Evolutionary conservation across 192 early-diverging fungal species (phyloP).

Genomic region (Dimargaris xerosporica): DNA sequence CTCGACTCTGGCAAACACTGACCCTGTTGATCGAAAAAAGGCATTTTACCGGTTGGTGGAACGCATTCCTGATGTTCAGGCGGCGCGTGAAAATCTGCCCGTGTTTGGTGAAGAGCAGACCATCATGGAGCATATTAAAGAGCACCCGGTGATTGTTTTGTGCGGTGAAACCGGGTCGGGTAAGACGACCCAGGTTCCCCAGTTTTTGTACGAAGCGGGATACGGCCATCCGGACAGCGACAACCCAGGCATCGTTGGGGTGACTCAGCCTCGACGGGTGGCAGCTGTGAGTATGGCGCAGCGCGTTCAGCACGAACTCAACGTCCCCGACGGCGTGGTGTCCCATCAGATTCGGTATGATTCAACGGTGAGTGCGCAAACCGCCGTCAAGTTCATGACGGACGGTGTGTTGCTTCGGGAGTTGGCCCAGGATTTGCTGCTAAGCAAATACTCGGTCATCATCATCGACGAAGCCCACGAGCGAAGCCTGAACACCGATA

Average conservation of each 20-base stretch:
- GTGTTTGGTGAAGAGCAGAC: constrained; percentile 89
- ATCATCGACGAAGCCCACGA: constrained; percentile 99
- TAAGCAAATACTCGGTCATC: constrained; percentile 87
- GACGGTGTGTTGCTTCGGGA: constrained; percentile 97
- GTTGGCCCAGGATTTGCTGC: constrained; percentile 66
- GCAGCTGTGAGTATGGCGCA: constrained; percentile 93
- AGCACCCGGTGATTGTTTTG: constrained; percentile 78
- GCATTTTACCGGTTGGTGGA: constrained; percentile 66
- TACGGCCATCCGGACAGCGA: constrained; percentile 67
- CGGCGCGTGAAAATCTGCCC: constrained; percentile 65
- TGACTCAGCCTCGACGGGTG: constrained; percentile 95
- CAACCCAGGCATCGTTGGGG: constrained; percentile 86
- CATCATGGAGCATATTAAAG: constrained; percentile 90
- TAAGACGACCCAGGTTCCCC: constrained; percentile 94
- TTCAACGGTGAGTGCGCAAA: constrained; percentile 49
- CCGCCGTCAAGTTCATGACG: constrained; percentile 98
- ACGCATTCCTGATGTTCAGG: constrained; percentile 56
- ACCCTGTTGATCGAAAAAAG: no score
- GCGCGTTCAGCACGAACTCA: constrained; percentile 86
- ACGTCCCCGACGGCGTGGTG: constrained; percentile 41
- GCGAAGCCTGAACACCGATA: constrained; percentile 92
- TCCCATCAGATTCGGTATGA: constrained; percentile 80
- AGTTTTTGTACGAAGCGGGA: constrained; percentile 97
- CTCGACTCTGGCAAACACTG: no score
- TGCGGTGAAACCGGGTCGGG: constrained; percentile 98